Base-by-base conservation (phyloP, 768 basidiomycete genomes). In the Suillus sp. region DNA sequence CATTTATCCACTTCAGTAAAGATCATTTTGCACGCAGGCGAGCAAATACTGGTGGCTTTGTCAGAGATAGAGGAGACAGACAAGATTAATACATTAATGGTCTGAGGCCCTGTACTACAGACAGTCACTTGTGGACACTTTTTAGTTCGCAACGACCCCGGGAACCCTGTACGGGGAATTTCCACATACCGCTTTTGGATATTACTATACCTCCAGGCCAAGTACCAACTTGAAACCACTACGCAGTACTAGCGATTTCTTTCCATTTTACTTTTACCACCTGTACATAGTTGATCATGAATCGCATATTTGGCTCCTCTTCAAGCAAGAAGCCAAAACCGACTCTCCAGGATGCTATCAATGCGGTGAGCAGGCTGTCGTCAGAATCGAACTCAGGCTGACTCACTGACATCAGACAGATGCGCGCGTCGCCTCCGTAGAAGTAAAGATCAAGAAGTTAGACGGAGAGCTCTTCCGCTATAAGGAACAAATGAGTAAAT, bases 391-490 rank as follows among this genome's bases (percentile, higher is more conserved):
- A 22, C 10, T 35, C 40, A 40, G 32, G 59, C 14, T 59, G 50
- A 58, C 53, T 11, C 45, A 38, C 51, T 8, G 4, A 51, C 45
- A 55, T 51, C 66, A 97, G 95, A 97, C 95, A 73, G 96, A 98
- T 74, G 75, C 85, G 1, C 88, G 96, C 60, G 84, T 93, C 74
- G 87, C 88, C 32, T 88, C 91, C 14, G 92, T 97, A 66, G 95
- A 99, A 75, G 96, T 98, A 74, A 99, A 99, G 81, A 81, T 99
- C 69, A 91, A 90, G 79, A 99, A 99, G 76, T 84, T 99, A 34
- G 96, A 99, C 71, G 96, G 89, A 6, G 97, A 99, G 73, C 84
- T 99, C 22, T 82, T 81, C 55, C 83, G 92, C 43, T 98, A 97
- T 81, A 95, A 95, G 76, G 94, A 96, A 61, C 97, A 99, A 78